Evolutionary conservation across 179 eudicot genomes (phyloP), one percentile per base, ranked within the genome.

Genomic region (Amaranthus tricolor): DNA sequence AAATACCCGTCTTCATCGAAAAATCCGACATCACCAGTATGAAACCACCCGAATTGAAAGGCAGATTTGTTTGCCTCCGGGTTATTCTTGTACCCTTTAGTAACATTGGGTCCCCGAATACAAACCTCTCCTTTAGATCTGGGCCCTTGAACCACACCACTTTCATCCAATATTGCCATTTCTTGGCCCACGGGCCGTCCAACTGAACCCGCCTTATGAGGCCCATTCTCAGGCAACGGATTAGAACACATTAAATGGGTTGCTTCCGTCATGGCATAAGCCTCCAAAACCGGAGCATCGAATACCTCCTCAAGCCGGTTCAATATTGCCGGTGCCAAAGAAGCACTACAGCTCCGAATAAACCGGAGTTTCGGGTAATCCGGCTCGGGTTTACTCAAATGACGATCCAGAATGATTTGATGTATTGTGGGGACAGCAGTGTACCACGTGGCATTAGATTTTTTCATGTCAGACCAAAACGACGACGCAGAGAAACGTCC

Each of bases 211-310:
- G 89, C 75, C 60, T 82, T 83, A 56, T 87, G 90, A 0, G 87
- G 83, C 48, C 96, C 96, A 44, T 79, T 77, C 65, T 88, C 89
- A 0, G 91, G 91, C 73, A 88, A 77, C n/a, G 92, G 96, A 75
- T 90, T 90, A 6, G 96, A 90, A n/a, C 86, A 64, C 96, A 90
- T 90, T 75, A 88, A 67, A 72, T 90, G 96, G 1, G 91, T 54
- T 1, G 96, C 96, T 80, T 90, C 96, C 0, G 96, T 90, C 96
- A 90, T 90, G 5, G 96, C 96, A 75, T 90, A 90, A 8, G 96
- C 90, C 81, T 90, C 96, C 79, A 90, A 68, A n/a, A 90, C 96
- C 0, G 96, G 92, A 0, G 91, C 92, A 16, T 72, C 79, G 69
- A 90, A 88, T 5, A 91, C 78, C 78, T 87, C 91, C 83, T 90